Evolutionary conservation across 345 rosid genomes (phyloP), one percentile per base, ranked within the genome.

Genomic region (Stellera chamaejasme): DNA sequence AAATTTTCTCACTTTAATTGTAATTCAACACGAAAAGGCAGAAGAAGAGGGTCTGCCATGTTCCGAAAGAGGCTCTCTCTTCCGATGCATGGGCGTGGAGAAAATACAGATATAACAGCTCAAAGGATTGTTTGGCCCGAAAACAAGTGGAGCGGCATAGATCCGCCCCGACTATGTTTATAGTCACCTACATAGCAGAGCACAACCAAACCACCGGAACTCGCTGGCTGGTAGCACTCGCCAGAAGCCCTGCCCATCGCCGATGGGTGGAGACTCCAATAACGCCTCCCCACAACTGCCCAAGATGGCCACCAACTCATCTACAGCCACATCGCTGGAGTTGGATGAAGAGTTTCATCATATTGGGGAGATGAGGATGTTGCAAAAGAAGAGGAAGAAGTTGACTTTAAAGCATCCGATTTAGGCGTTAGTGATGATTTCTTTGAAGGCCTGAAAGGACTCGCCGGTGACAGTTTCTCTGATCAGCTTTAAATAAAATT

Each of bases 101-200:
- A n/a, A n/a, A n/a, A n/a, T 90, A 90, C 78, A 82, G 84, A 83
- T 90, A 97, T 66, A 90, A 96, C 66, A 93, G 88, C 58, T 93
- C 95, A 54, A 90, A 88, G 62, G 95, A 90, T 10, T 90, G 97
- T 75, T 76, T 93, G 72, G 97, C 99, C 66, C 78, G 99, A 43
- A 89, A 93, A 68, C 99, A 93, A 75, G 96, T 87, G 78, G 97
- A 93, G 84, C 76, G 95, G 60, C 82, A 87, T 75, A 89, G 95
- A 93, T 84, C 97, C 74, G 87, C 89, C 68, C 96, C 99, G 43
- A 69, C 69, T 23, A 83, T 85, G 83, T 90, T 90, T 78, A 82
- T 85, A 45, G 87, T 94, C 55, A 94, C 99, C 27, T 94, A 85
- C 76, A 87, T 96, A 28, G 95, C 82, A 16, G 99, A 94, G 75